phyloP scores from a whole-genome alignment of 2,329 filamentous ascomycete genomes.

The Colletotrichum orchidophilum region DNA sequence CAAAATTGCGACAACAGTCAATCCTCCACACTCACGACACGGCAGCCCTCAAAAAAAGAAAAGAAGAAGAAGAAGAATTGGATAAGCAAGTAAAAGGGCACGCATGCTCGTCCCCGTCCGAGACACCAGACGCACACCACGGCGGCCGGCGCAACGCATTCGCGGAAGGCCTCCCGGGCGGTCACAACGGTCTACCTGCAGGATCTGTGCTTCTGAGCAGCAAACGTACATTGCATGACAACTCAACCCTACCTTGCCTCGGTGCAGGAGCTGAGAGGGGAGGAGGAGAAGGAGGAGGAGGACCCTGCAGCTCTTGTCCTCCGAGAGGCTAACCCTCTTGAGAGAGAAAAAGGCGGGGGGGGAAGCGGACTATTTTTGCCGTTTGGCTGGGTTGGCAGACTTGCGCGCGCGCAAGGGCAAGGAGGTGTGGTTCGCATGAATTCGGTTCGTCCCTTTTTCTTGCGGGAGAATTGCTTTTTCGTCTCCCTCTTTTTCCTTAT shows the following conservation, averaged over 20 bases:
- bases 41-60: neutral
- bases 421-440: neutral
- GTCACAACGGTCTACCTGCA: neutral
- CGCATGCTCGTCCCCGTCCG: neutral
- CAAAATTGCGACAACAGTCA: neutral
- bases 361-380: neutral
- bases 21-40: neutral
- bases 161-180: neutral
- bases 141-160: neutral
- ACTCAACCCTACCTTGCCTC: neutral
- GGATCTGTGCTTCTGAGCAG: neutral
- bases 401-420: neutral
- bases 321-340: neutral
- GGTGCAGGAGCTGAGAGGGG: neutral
- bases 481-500: neutral
- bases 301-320: neutral
- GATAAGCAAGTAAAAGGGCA: neutral
- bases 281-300: neutral
- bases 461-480: neutral
- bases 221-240: neutral
- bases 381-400: neutral
- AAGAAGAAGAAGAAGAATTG: neutral
- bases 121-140: neutral
- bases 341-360: neutral
- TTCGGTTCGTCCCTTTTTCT: neutral